Evolutionary conservation across 352 stramenopile species (phyloP), one percentile per base, ranked within the genome.

Genomic region (Stramenopiles sp.): DNA sequence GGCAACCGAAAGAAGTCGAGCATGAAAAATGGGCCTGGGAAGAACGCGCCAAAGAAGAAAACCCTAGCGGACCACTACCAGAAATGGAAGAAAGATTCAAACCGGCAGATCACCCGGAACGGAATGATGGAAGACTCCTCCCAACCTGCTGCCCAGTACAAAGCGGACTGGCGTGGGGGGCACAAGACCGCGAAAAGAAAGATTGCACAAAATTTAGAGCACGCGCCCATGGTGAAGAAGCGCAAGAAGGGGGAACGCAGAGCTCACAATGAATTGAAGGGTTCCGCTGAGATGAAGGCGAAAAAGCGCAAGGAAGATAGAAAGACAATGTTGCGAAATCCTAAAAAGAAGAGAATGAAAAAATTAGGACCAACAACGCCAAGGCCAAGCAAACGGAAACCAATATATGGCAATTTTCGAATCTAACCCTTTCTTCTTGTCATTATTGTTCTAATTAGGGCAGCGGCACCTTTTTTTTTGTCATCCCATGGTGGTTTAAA

Each of bases 31-130:
- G 43, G 43, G 12, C 12, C 12, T 18, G 43, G 43, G 12, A 63
- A 25, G 25, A 12, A 25, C 12, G 25, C 25, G 25, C 12, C 12
- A 25, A 63, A 63, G 25, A 63, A 63, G 25, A 63, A 63, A 63
- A 18, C 43, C 12, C 25, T 63, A 25, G 12, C 12, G 25, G 12
- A 63, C 25, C 43, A 63, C 12, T 63, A 63, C 25, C 25, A 12
- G 12, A 63, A 63, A 63, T 63, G 43, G 43, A 63, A 18, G 43
- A 63, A 63, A 63, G 43, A 63, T 18, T 63, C 43, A 63, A 63
- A 63, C 25, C 43, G 43, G 12, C 12, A 63, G 25, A 63, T 63
- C 25, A 63, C 12, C 43, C 43, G 25, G 12, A 25, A 18, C 25
- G 43, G 43, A 12, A 63, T 12, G 12, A 12, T 18, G 25, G 43